Evolutionary conservation across 2,329 filamentous ascomycete species (phyloP).

Genomic region (Fusarium goolgardi): DNA sequence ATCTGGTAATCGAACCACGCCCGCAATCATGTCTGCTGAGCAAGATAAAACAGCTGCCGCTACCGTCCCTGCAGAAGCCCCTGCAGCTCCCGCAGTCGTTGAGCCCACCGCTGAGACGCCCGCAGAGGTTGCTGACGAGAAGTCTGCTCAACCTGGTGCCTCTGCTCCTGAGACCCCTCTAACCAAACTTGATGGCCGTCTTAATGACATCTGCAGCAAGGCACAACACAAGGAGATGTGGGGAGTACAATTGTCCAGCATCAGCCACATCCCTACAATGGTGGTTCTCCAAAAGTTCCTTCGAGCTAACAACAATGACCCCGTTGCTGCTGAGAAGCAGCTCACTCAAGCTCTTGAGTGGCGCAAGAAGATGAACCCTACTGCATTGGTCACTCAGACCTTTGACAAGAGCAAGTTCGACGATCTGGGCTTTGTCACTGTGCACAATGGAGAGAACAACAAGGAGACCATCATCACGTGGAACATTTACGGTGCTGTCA

Average conservation of each 20-base stretch:
- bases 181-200: conserved; percentile 65
- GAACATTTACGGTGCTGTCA: conserved; percentile 92
- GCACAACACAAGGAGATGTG: conserved; percentile 83
- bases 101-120: conserved; percentile 6
- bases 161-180: conserved; percentile 55
- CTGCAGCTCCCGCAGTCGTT: conserved; percentile 8
- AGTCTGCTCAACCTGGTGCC: not conserved
- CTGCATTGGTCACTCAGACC: conserved; percentile 70
- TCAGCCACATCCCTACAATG: conserved; percentile 76
- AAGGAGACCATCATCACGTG: conserved; percentile 80
- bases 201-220: conserved; percentile 68
- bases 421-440: conserved; percentile 83
- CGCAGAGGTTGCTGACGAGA: conserved; percentile 26
- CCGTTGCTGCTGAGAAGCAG: conserved; percentile 80
- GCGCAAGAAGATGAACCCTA: conserved; percentile 80
- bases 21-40: conserved; percentile 48
- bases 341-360: conserved; percentile 83
- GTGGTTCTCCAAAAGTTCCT: conserved; percentile 94
- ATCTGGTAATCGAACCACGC: not conserved
- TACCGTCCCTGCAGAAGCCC: conserved; percentile 23
- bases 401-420: conserved; percentile 79
- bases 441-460: conserved; percentile 68
- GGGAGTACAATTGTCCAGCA: conserved; percentile 75
- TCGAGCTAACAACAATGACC: conserved; percentile 84
- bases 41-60: conserved; percentile 41